Evolutionary conservation across 2,329 filamentous ascomycete genomes (phyloP).

Genomic region (Hortaea werneckii): DNA sequence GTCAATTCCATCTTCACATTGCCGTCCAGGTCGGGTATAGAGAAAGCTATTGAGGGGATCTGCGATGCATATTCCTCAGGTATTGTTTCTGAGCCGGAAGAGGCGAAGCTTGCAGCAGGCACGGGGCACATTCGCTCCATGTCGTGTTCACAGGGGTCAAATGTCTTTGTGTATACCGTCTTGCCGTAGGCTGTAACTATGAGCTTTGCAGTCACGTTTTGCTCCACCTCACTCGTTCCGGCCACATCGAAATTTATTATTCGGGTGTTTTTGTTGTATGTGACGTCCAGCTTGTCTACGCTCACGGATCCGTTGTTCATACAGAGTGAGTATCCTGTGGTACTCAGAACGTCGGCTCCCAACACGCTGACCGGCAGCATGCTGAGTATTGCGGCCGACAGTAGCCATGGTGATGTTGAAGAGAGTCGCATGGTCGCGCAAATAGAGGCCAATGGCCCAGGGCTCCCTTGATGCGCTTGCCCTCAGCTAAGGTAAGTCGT

Average conservation of each 20-base stretch:
- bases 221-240: constrained; percentile 60
- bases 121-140: constrained; percentile 79
- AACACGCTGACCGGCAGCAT: constrained; percentile 41
- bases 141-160: constrained; percentile 66
- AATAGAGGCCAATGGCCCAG: constrained; percentile 2
- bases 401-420: constrained; percentile 10
- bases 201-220: constrained; percentile 71
- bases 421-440: constrained; percentile 20
- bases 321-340: constrained; percentile 71
- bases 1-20: constrained; percentile 69
- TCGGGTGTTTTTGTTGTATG: constrained; percentile 66
- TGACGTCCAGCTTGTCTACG: constrained; percentile 64
- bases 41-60: constrained; percentile 84
- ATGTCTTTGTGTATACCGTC: constrained; percentile 64
- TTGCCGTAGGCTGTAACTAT: constrained; percentile 76
- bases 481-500: background rate
- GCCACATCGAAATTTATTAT: constrained; percentile 71
- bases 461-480: background rate
- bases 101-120: constrained; percentile 62
- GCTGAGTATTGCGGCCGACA: constrained; percentile 22
- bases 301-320: constrained; percentile 48
- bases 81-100: constrained; percentile 61
- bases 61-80: constrained; percentile 58
- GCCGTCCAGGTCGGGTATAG: constrained; percentile 81
- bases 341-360: constrained; percentile 64